Base-by-base conservation (phyloP, 2,329 filamentous ascomycete species). In the Saccharata proteae region DNA sequence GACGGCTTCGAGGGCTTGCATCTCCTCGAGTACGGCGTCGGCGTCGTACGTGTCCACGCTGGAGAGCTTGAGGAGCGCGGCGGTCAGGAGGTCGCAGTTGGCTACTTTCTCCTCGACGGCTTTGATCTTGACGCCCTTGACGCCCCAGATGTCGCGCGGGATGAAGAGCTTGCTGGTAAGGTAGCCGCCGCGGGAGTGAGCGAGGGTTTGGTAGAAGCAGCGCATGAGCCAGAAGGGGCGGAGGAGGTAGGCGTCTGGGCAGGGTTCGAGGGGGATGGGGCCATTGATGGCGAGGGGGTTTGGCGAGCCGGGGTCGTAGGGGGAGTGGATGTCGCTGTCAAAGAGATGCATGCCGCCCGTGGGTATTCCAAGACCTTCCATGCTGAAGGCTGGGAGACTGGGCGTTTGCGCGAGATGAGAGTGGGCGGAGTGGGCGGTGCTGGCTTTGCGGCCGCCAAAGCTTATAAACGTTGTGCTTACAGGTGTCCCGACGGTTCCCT, bases 151-250 rank as follows among this genome's bases (percentile, higher is more conserved):
- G 49, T 96, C 86, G 30, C 82, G 73, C 5, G 90, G 86, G 4
- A 98, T 71, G 49, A 98, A 98, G 0, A 98, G 69, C 45, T 85
- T 86, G 14, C 77, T 88, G 32, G 86, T 93, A 13, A 98, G 51
- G 50, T 94, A 98, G 11, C 86, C 90, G 21, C 90, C 90, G 15
- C 84, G 76, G 3, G 88, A 84, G 48, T 98, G 88, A 12, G 78
- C 80, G 26, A 98, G 74, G 0, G 86, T 93, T 52, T 94, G 84
- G 50, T 90, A 93, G 16, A 98, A 67, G 39, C 81, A 86, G 33
- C 90, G 77, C 83, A 98, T 93, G 26, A 98, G 66, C 90, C 90
- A 98, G 55, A 94, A 98, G 2, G 90, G 92, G 13, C 90, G 77
- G n/a, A 96, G 67, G 46, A 94, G 69, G 37, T 79, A 77, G 23